Conservation (phyloP, 2,329 filamentous ascomycete genomes). For the Sporothrix pseudoabietina region DNA sequence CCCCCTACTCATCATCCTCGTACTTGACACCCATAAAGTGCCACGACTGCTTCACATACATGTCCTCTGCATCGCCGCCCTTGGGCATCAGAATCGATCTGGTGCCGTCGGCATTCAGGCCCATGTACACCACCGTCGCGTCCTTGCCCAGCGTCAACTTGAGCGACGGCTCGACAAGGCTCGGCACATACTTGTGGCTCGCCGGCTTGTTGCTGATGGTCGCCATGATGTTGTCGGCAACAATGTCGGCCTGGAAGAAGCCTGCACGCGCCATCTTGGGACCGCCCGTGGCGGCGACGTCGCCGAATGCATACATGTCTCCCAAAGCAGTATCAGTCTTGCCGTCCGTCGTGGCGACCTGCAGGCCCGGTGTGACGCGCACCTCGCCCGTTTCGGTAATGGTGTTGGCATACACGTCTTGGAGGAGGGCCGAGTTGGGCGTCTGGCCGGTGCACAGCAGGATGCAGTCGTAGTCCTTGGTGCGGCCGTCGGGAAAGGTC, state of each 20-base stretch:
- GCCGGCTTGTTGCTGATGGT: not conserved
- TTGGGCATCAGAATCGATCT: conserved; percentile 22
- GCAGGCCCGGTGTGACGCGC: conserved; percentile 58
- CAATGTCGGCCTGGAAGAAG: conserved; percentile 54
- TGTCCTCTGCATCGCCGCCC: conserved; percentile 26
- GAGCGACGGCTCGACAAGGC: conserved; percentile 23
- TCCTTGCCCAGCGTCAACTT: conserved; percentile 33
- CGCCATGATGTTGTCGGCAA: conserved; percentile 54
- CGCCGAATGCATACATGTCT: conserved; percentile 65
- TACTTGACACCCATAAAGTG: conserved; percentile 26
- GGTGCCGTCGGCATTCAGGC: not conserved
- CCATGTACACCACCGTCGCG: conserved; percentile 29
- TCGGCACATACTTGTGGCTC: conserved; percentile 19
- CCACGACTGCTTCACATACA: conserved; percentile 24
- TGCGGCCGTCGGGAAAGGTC: conserved; percentile 44
- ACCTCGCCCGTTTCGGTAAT: conserved; percentile 55
- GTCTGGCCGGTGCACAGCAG: conserved; percentile 60
- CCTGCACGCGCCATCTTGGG: conserved; percentile 56
- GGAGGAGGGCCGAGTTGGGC: conserved; percentile 56
- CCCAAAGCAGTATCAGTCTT: conserved; percentile 39
- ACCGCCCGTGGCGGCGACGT: conserved; percentile 58
- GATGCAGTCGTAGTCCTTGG: conserved; percentile 47
- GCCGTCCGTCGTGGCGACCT: conserved; percentile 45
- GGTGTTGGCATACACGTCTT: conserved; percentile 46
- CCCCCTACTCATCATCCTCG: conserved; percentile 4